phyloP scores from a whole-genome alignment of 768 basidiomycete species.

The Holtermannia corniformis region DNA sequence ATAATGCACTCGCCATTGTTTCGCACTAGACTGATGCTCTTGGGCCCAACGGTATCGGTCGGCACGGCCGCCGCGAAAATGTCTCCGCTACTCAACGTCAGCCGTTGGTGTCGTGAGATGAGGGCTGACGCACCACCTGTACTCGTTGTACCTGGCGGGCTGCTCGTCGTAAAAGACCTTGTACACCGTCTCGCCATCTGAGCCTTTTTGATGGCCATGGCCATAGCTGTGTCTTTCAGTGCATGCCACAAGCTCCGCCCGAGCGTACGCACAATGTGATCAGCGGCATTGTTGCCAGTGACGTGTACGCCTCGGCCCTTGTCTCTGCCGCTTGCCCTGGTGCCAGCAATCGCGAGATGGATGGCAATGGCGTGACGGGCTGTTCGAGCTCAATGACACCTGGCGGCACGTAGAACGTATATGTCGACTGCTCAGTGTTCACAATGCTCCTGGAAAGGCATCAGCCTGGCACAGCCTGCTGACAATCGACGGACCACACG shows the following conservation, averaged over 20 bases:
- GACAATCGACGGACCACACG: too few species aligned
- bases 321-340: conserved; percentile 15
- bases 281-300: conserved; percentile 16
- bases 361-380: conserved; percentile 31
- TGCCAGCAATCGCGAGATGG: conserved; percentile 12
- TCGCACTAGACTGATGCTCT: conserved; percentile 26
- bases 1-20: conserved; percentile 30
- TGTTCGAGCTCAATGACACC: conserved; percentile 9
- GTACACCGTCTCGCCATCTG: conserved; percentile 14
- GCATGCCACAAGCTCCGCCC: not conserved
- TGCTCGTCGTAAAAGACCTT: conserved; percentile 29
- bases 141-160: conserved; percentile 25
- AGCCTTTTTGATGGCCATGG: conserved; percentile 15
- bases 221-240: conserved; percentile 22
- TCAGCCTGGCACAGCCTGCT: too few species aligned
- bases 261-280: conserved; percentile 36
- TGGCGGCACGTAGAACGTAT: conserved; percentile 32
- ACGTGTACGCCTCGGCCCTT: conserved; percentile 13
- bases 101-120: not conserved
- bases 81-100: conserved; percentile 12
- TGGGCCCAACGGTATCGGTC: not conserved
- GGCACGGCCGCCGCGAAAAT: conserved; percentile 20
- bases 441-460: conserved; percentile 33
- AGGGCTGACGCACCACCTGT: conserved; percentile 24
- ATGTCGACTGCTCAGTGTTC: conserved; percentile 30